Evolutionary conservation across 225 moss, liverwort and hornwort genomes (phyloP).

Genomic region (Physcomitrium patens): DNA sequence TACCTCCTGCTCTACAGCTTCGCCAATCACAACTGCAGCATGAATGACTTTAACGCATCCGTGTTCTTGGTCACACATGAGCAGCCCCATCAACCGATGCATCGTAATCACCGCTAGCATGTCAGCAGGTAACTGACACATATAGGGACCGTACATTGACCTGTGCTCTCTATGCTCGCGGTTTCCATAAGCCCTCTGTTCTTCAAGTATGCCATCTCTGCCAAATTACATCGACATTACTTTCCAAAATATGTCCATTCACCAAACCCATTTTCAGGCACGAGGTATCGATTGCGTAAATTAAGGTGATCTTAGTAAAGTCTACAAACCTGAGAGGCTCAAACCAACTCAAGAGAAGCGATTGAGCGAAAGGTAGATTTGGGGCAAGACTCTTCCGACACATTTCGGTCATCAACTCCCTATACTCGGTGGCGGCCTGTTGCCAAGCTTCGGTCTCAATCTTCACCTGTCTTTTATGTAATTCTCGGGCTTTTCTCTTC

Average conservation of each 20-base stretch:
- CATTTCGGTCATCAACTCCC: constrained; percentile 79
- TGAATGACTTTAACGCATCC: constrained; percentile 77
- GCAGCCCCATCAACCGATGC: constrained; percentile 83
- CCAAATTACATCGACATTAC: constrained; percentile 17
- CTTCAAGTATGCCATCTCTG: constrained; percentile 58
- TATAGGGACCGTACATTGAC: constrained; percentile 72
- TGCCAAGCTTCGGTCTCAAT: constrained; percentile 77
- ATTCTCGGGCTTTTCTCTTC: constrained; percentile 26
- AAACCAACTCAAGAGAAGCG: constrained; percentile 84
- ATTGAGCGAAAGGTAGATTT: constrained; percentile 79
- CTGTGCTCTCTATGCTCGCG: constrained; percentile 56
- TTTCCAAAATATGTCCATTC: not conserved
- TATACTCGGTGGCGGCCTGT: constrained; percentile 71
- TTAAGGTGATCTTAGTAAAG: constrained; percentile 24
- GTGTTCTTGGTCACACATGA: constrained; percentile 61
- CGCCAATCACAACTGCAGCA: constrained; percentile 74
- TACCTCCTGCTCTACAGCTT: constrained; percentile 91
- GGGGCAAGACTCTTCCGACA: constrained; percentile 91
- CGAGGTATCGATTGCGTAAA: not conserved
- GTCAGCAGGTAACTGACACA: constrained; percentile 76
- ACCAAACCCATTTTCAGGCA: not conserved
- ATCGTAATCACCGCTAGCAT: constrained; percentile 91
- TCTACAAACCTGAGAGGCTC: constrained; percentile 74
- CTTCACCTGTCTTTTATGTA: constrained; percentile 64
- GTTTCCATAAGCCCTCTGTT: constrained; percentile 57